phyloP scores from a whole-genome alignment of 1,284 basidiomycete species.

The Uromyces viciae-fabae region DNA sequence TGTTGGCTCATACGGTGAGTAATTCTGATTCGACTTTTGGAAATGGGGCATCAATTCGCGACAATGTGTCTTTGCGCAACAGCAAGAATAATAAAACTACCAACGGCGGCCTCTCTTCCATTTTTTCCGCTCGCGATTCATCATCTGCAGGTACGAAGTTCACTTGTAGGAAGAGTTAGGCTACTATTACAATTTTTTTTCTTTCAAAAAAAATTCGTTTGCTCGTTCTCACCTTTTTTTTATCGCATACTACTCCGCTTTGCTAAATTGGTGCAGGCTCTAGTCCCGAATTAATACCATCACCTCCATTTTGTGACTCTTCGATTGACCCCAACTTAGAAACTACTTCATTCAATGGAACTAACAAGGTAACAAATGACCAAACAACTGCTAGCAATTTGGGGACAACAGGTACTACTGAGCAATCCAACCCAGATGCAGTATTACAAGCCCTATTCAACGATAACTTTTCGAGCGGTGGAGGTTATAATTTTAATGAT shows the following conservation, averaged over 20 bases:
- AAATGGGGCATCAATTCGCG: too few species aligned
- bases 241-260: background rate
- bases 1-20: background rate
- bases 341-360: background rate
- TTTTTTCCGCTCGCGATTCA: background rate
- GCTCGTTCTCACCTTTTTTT: background rate
- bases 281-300: background rate
- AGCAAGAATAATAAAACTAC: background rate
- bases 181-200: too few species aligned
- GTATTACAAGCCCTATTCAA: slow-evolving; percentile 24
- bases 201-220: background rate
- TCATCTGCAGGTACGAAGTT: slow-evolving; percentile 11
- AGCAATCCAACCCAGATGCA: slow-evolving; percentile 21
- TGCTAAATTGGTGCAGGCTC: background rate
- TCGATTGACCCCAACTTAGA: slow-evolving; percentile 37
- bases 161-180: background rate
- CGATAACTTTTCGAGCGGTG: background rate
- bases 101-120: background rate
- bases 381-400: background rate
- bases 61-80: slow-evolving; percentile 6
- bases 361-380: background rate
- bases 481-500: slow-evolving; percentile 12
- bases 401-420: background rate
- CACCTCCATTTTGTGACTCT: background rate
- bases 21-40: background rate